Evolutionary conservation across 306 rosid genomes (phyloP).

Genomic region (Lotus japonicus): DNA sequence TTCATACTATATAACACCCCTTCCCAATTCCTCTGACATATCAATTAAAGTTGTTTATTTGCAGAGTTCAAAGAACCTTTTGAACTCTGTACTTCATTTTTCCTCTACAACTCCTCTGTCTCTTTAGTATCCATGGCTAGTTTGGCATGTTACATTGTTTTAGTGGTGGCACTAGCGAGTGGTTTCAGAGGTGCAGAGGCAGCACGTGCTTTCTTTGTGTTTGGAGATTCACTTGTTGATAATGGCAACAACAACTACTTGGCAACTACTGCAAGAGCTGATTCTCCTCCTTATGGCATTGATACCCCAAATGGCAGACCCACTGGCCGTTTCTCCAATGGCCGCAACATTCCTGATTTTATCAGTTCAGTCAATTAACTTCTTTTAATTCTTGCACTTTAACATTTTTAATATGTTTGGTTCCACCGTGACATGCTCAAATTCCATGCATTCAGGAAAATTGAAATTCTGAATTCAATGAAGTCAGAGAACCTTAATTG

Average conservation of each 20-base stretch:
- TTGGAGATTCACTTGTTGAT: slow-evolving; percentile 79
- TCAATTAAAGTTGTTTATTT: no score
- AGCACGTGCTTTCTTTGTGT: slow-evolving; percentile 68
- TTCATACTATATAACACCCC: no score
- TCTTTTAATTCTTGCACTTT: no score
- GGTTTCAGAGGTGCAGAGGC: slow-evolving; percentile 36
- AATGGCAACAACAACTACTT: slow-evolving; percentile 71
- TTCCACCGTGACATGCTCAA: no score
- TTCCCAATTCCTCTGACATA: no score
- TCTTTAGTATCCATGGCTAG: not conserved
- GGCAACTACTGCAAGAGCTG: slow-evolving; percentile 72
- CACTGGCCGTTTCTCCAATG: slow-evolving; percentile 87
- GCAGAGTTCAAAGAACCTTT: no score
- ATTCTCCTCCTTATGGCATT: slow-evolving; percentile 64
- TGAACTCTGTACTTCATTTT: no score
- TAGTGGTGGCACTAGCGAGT: slow-evolving; percentile 12
- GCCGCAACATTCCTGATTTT: slow-evolving; percentile 71
- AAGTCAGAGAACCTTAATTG: no score
- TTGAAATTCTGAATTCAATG: no score
- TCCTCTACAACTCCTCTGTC: no score
- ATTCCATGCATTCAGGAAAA: no score
- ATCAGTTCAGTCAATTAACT: slow-evolving; percentile 36
- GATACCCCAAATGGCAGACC: slow-evolving; percentile 59
- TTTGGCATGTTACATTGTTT: not conserved
- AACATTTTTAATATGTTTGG: no score